Conservation (phyloP, 2,329 filamentous ascomycete species). For the Fusarium haematococcum region DNA sequence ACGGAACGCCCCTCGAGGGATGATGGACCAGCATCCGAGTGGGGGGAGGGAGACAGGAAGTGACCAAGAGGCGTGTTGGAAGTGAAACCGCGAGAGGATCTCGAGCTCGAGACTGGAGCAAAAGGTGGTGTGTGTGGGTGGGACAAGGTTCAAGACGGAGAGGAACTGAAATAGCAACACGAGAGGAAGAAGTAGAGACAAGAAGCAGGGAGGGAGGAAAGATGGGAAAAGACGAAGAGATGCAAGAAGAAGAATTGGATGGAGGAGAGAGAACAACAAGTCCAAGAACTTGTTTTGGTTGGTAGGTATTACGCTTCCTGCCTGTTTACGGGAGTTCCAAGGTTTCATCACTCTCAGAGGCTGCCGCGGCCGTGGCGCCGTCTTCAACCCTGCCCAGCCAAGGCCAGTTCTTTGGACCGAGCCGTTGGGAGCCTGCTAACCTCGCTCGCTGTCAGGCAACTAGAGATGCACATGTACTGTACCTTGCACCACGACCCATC, state of each 20-base stretch:
- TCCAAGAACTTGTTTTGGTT: slow-evolving; percentile 6
- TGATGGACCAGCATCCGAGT: slow-evolving; percentile 26
- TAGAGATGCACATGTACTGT: slow-evolving; percentile 25
- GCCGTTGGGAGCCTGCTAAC: slow-evolving; percentile 23
- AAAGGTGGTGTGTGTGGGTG: slow-evolving; percentile 1
- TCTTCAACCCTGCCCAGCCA: slow-evolving; percentile 19
- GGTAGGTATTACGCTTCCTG: slow-evolving; percentile 15
- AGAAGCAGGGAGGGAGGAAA: slow-evolving; percentile 9
- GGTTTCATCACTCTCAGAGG: slow-evolving; percentile 30
- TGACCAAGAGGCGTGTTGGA: slow-evolving; percentile 7
- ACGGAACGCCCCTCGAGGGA: slow-evolving; percentile 35
- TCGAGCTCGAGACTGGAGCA: slow-evolving; percentile 18
- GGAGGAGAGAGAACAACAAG: not conserved
- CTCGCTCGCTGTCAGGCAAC: slow-evolving; percentile 15
- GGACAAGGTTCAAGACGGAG: slow-evolving; percentile 6
- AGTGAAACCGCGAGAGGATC: slow-evolving; percentile 34
- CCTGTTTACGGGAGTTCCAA: slow-evolving; percentile 12
- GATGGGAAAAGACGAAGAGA: not conserved
- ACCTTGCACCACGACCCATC: slow-evolving; percentile 5
- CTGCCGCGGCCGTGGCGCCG: slow-evolving; percentile 15
- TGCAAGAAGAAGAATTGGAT: slow-evolving; percentile 1
- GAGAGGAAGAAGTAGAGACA: not conserved
- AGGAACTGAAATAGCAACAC: slow-evolving; percentile 9
- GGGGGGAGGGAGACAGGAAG: slow-evolving; percentile 29
- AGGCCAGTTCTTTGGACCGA: slow-evolving; percentile 17